phyloP scores from a whole-genome alignment of 2,329 filamentous ascomycete genomes.

The Pyricularia sp. region DNA sequence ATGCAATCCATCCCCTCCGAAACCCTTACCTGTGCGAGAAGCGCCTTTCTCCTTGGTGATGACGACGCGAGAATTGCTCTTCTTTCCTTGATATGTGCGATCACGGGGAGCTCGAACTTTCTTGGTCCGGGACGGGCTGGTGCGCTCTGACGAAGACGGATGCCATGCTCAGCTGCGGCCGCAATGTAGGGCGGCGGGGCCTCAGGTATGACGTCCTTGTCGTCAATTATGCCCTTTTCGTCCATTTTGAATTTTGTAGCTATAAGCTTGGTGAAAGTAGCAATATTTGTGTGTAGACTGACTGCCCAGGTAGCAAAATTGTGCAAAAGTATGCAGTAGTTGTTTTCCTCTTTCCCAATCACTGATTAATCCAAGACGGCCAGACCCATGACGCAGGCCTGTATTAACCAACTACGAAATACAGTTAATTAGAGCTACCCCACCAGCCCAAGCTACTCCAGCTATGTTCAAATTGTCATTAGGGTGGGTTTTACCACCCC shows the following conservation, averaged over 20 bases:
- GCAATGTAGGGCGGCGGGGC: slow-evolving; percentile 37
- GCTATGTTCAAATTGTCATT: no score
- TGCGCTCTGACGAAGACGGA: slow-evolving; percentile 20
- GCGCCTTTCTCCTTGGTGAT: slow-evolving; percentile 73
- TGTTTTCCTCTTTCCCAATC: background rate
- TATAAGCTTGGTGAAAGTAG: background rate
- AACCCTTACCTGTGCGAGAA: slow-evolving; percentile 59
- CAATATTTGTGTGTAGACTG: background rate
- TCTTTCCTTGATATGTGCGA: slow-evolving; percentile 66
- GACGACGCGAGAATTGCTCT: slow-evolving; percentile 84
- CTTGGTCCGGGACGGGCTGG: slow-evolving; percentile 42
- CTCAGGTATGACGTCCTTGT: slow-evolving; percentile 19
- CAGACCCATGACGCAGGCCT: background rate
- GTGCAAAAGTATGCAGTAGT: background rate
- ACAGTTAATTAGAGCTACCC: background rate
- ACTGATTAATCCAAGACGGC: background rate
- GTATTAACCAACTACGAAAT: background rate
- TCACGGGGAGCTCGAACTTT: slow-evolving; percentile 70
- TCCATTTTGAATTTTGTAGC: background rate
- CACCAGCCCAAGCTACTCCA: background rate
- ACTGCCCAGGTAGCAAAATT: background rate
- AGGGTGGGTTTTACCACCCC: background rate
- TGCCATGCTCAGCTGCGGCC: slow-evolving; percentile 25
- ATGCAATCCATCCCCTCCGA: background rate
- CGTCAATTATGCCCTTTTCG: background rate